Percentiles rank a stretch among this genome's conserved stretches.
These are phyloP conservation scores for Candolleomyces eurysporus DNA, from an alignment of 768 basidiomycete species.

Conservation along the genomic window DNA sequence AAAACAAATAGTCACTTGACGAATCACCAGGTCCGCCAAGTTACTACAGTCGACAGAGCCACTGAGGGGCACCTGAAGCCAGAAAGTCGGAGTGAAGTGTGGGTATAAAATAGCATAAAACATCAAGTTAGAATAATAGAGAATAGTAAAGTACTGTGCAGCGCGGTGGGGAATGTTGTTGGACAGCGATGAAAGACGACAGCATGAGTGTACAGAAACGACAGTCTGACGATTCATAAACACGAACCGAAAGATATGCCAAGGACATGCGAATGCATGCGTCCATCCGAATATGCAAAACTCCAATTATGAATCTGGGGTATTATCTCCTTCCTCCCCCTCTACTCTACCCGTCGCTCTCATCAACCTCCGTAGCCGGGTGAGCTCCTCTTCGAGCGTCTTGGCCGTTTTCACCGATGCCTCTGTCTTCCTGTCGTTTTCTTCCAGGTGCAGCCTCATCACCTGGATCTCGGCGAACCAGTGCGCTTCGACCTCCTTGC, in stretches of 20 bases:
- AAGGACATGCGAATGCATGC: background rate
- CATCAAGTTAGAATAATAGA: too few relatives aligned
- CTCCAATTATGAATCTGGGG: background rate
- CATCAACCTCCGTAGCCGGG: constrained; percentile 72
- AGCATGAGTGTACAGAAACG: too few relatives aligned
- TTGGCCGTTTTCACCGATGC: constrained; percentile 61
- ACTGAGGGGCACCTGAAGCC: too few relatives aligned
- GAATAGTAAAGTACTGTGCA: too few relatives aligned
- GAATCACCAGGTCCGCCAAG: too few relatives aligned
- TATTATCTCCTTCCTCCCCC: background rate
- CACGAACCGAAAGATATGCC: background rate
- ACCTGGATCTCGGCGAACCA: constrained; percentile 56
- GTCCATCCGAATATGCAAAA: background rate
- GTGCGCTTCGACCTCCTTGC: constrained; percentile 57
- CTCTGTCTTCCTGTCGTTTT: constrained; percentile 53
- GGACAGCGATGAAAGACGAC: too few relatives aligned
- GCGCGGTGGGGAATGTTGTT: too few relatives aligned
- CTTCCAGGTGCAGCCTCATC: constrained; percentile 54
- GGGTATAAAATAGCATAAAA: too few relatives aligned
- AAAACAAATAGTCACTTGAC: too few relatives aligned
- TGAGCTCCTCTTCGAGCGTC: constrained; percentile 59
- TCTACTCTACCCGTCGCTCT: constrained; percentile 5
- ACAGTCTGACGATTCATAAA: background rate
- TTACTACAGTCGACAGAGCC: too few relatives aligned
- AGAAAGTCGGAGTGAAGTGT: too few relatives aligned